Base-by-base conservation (phyloP, 805 yeast genomes). In the Helenozyma baotianmanensis region DNA sequence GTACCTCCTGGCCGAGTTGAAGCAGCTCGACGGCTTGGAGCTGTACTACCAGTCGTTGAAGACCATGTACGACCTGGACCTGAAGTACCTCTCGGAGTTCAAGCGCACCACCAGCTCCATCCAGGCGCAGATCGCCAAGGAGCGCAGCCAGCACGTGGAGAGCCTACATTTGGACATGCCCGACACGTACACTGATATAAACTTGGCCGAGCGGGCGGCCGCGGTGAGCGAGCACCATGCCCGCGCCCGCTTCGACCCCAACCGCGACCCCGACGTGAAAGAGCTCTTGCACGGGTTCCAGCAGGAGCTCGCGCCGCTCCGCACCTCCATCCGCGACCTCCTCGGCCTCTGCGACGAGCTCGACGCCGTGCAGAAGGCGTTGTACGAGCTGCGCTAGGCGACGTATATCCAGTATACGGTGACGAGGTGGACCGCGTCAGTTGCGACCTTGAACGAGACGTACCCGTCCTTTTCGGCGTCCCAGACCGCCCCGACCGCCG, bases 401-500 rank as follows among this genome's bases (percentile, higher is more conserved):
- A 35, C 41, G 17, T 37, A 30, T 12, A 43, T 35, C 50, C 50
- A 46, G 27, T 33, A 39, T 12, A 46, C 35, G 3, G 47, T 42
- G 21, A 46, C 33, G n/a, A 50, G 46, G 32, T 48, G 50, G 29
- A 50, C 55, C 21, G 37, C 26, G n/a, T 43, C 50, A 7, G 39
- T 23, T 6, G 45, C 42, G 10, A 66, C 36, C 30, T 56, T 57
- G 14, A 70, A 35, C 15, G 62, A 62, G 9, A 69, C 54, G 21
- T 64, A 56, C 2, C 84, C 85, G 51, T 80, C 87, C 28, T 63
- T 74, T 9, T 58, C 54, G 7, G 60, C 48, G 40, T 78, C 78
- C 83, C 84, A 79, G 4, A 69, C 57, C 0, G 80, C 70, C 9
- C 80, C 81, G 29, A 75, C 59, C 4, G 63, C 53, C 8, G 69